Evolutionary conservation across 2,329 filamentous ascomycete species (phyloP), one percentile per base, ranked within the genome.

Genomic region (Alternaria atra): DNA sequence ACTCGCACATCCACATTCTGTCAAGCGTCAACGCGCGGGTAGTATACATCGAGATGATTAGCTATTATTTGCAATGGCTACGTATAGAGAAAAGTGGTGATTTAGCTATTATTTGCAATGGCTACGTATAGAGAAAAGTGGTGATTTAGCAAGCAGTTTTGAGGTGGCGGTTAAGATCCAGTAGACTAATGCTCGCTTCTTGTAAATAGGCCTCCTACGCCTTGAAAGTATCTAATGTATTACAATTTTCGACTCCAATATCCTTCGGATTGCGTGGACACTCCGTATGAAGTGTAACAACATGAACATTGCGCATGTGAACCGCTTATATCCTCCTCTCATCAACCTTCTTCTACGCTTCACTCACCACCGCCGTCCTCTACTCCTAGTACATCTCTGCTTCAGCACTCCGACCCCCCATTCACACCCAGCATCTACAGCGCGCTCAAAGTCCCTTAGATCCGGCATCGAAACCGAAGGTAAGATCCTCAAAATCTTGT

Each of bases 11-110:
- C 46, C 46, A 10, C 46, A 50, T 35, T 25, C 32, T 58, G 68
- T 61, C 39, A 57, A 66, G 23, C 61, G 68, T 20, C 68, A 74
- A 51, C 68, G 67, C 30, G 66, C 63, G 12, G 70, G 71, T n/a
- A 72, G 69, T 47, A 52, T 73, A 5, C 57, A 60, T 7, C 30
- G 30, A 25, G 46, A 37, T 7, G 20, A 25, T 3, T 23, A 43
- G 39, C 3, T 13, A 8, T 6, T 5, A 2, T 34, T 23, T 44
- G 7, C 6, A 35, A 27, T n/a, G 46, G 13, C 30, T 34, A 50
- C 8, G 1, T 7, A n/a, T 50, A 35, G 20, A 50, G 9, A 25
- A 50, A 50, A 25, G 4, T 35, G 12, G 20, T n/a, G n/a, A n/a
- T n/a, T 3, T 23, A 43, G 39, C 3, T 13, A 8, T 6, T 5